Conservation (phyloP, 202 grass and related monocot genomes). For the Carex arenaria region DNA sequence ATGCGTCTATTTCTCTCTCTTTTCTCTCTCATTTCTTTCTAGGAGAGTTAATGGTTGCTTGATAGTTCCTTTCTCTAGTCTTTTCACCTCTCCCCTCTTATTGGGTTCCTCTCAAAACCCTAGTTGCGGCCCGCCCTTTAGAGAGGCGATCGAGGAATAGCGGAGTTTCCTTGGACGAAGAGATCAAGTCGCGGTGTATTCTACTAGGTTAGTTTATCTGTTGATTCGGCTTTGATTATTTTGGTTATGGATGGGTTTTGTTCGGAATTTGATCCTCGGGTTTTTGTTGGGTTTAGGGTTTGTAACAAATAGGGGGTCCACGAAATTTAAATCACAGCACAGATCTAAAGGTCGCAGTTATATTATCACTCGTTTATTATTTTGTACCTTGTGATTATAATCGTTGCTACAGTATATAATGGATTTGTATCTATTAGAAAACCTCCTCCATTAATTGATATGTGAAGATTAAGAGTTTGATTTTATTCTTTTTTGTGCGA, state of each 20-base stretch:
- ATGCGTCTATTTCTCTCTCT: constrained; percentile 14
- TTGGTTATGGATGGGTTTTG: background rate
- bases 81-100: background rate
- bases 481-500: background rate
- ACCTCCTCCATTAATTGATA: background rate
- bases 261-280: background rate
- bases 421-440: background rate
- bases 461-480: background rate
- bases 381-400: background rate
- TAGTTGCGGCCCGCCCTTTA: background rate
- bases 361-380: background rate
- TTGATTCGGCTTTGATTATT: background rate
- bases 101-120: constrained; percentile 5
- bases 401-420: background rate
- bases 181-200: background rate
- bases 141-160: background rate
- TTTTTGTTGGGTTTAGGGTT: constrained; percentile 13
- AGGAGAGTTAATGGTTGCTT: constrained; percentile 9
- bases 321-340: background rate
- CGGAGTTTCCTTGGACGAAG: background rate
- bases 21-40: constrained; percentile 11
- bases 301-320: background rate
- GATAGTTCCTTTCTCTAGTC: constrained; percentile 8
- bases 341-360: background rate
- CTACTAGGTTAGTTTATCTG: constrained; percentile 3